Conservation (phyloP, 2,329 filamentous ascomycete species). For the Aspergillus sp. region DNA sequence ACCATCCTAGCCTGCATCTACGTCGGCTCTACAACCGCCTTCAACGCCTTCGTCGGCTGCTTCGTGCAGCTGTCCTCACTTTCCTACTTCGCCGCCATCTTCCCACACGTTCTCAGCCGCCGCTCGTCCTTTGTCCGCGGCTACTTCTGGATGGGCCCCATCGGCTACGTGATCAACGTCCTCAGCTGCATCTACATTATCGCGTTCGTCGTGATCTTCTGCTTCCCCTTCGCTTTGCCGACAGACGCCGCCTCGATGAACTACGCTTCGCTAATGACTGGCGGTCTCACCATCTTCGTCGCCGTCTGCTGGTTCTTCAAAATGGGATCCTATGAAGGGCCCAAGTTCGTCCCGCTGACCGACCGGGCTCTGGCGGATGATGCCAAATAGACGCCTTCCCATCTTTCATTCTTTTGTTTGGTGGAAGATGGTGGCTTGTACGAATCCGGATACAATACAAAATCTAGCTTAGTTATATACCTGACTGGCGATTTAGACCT, state of each 20-base stretch:
- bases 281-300: slow-evolving; percentile 57
- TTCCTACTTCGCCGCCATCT: slow-evolving; percentile 59
- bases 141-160: slow-evolving; percentile 58
- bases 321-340: slow-evolving; percentile 40
- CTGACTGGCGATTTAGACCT: not conserved
- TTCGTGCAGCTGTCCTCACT: slow-evolving; percentile 62
- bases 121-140: slow-evolving; percentile 58
- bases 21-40: slow-evolving; percentile 59
- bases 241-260: slow-evolving; percentile 57
- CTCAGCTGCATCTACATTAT: slow-evolving; percentile 58
- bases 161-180: slow-evolving; percentile 57
- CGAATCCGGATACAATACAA: not conserved
- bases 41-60: slow-evolving; percentile 61
- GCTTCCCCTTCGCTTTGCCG: slow-evolving; percentile 58
- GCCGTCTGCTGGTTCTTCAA: slow-evolving; percentile 51
- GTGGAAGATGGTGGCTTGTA: not conserved
- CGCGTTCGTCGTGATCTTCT: slow-evolving; percentile 63
- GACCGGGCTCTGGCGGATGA: slow-evolving; percentile 39
- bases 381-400: slow-evolving; percentile 20
- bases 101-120: slow-evolving; percentile 56
- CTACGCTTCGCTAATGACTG: slow-evolving; percentile 58
- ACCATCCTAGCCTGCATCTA: slow-evolving; percentile 62
- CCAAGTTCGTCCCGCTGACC: slow-evolving; percentile 40
- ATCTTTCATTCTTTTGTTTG: not conserved
- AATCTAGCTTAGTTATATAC: not conserved